Conservation (phyloP, 2,329 filamentous ascomycete genomes). For the Aureobasidium sp. region DNA sequence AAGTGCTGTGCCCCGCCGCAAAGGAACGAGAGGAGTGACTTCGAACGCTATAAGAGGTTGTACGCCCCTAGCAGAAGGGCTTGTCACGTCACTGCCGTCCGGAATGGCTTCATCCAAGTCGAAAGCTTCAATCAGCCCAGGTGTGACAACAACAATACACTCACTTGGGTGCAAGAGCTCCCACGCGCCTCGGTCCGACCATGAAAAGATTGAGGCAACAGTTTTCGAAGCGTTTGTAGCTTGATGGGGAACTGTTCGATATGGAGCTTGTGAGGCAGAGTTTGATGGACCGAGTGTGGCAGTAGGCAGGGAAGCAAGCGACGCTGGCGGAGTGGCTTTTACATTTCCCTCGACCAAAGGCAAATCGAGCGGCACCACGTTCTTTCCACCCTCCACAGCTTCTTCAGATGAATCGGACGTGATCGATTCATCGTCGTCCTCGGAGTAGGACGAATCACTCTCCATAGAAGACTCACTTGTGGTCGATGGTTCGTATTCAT, state of each 20-base stretch:
- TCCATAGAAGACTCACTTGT: constrained; percentile 55
- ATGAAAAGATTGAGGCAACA: constrained; percentile 55
- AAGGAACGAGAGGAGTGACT: constrained; percentile 82
- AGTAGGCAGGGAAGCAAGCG: constrained; percentile 25
- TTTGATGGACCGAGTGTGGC: constrained; percentile 68
- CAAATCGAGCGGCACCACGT: constrained; percentile 23
- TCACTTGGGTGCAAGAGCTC: constrained; percentile 54
- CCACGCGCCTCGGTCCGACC: constrained; percentile 58
- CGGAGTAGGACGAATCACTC: constrained; percentile 46
- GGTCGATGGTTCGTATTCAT: constrained; percentile 88
- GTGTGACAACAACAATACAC: constrained; percentile 55
- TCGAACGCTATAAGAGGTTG: constrained; percentile 64
- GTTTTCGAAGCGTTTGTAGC: constrained; percentile 46
- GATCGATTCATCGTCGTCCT: constrained; percentile 40
- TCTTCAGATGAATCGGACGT: constrained; percentile 49
- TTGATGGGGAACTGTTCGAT: constrained; percentile 43
- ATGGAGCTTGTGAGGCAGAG: constrained; percentile 71
- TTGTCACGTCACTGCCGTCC: constrained; percentile 35
- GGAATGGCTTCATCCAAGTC: constrained; percentile 44
- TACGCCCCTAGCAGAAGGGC: constrained; percentile 29
- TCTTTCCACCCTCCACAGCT: constrained; percentile 20
- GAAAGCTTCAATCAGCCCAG: constrained; percentile 58
- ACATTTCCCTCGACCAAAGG: constrained; percentile 15
- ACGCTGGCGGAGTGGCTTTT: constrained; percentile 31
- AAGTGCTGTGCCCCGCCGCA: constrained; percentile 82